A percentile compares a stretch with the other conserved stretches of the same genome.
Conservation (phyloP, 352 stramenopile genomes). For the Globisporangium emineosum region DNA sequence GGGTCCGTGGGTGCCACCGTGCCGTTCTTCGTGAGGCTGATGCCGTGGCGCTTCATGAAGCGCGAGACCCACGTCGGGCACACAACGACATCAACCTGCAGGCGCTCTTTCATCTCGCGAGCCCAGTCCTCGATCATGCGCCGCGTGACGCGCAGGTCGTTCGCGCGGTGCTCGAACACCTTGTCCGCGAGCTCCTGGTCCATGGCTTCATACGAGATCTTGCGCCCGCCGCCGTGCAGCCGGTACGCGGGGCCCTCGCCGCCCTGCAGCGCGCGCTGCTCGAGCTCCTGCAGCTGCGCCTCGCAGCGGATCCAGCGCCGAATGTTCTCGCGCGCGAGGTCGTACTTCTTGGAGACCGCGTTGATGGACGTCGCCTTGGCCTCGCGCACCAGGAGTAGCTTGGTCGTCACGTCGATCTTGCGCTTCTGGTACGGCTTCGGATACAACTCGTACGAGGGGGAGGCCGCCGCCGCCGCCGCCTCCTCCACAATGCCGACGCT, state of each 20-base stretch:
- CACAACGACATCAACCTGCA: conserved; percentile 4
- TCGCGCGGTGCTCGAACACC: conserved; percentile 6
- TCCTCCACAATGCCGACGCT: no score
- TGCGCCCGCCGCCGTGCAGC: conserved; percentile 5
- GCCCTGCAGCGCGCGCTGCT: background rate
- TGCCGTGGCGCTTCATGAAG: conserved; percentile 14
- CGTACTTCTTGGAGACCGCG: conserved; percentile 13
- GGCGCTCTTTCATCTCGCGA: conserved; percentile 5
- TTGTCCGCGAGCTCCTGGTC: conserved; percentile 15
- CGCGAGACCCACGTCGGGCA: conserved; percentile 14
- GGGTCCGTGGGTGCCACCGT: conserved; percentile 9
- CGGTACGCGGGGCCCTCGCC: conserved; percentile 2
- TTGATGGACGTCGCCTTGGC: conserved; percentile 14
- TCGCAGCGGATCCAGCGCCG: conserved; percentile 15
- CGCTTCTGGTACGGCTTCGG: conserved; percentile 9
- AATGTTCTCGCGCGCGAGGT: conserved; percentile 14
- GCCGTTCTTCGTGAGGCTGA: conserved; percentile 6
- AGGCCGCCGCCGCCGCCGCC: no score
- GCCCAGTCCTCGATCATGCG: conserved; percentile 12
- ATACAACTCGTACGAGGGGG: background rate
- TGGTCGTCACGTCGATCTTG: conserved; percentile 16
- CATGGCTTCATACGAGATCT: conserved; percentile 13
- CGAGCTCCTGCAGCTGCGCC: conserved; percentile 3
- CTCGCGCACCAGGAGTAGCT: conserved; percentile 13
- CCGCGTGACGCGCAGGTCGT: conserved; percentile 7